Base-by-base conservation (phyloP, 768 basidiomycete genomes). In the Pisolithus sp. region DNA sequence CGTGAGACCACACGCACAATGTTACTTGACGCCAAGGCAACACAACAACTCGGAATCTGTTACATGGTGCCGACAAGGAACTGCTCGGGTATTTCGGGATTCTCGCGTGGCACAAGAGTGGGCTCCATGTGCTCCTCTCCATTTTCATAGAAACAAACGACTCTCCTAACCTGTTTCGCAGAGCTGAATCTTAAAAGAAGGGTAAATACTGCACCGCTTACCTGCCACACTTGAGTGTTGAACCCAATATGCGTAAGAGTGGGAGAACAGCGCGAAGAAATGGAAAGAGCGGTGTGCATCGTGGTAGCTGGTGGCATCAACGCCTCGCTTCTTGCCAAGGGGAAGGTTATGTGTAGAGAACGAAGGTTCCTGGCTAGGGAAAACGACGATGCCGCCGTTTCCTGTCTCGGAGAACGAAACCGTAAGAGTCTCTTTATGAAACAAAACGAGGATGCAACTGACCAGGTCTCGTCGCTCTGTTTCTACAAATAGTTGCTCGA, bases 161-260 rank as follows among this genome's bases (percentile, higher is more conserved):
- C 58, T 37, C 77, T 70, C 49, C 71, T 68, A 34, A 86, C 74
- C 84, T 86, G 53, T 0, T 50, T 49, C 34, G 17, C 38, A 49
- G 18, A 8, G 50, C 21, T 8, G 38, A 50, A 43, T 40, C 21
- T 37, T 20, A 26, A 37, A 17, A 39, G 23, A 23, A 7, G 30
- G 15, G 10, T 47, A 36, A 39, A 13, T 15, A 20, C 18, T 37
- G 18, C 4, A 18, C 36, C 18, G 21, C 46, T 62, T 52, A 86
- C 88, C 75, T 85, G 78, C 82, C 84, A 88, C 1, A 86, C 86
- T 36, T 71, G 72, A 0, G 82, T 79, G 60, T 82, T 83, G 57
- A 80, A 82, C 4, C 89, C 88, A 55, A 90, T 77, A 52, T 83
- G 80, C 20, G 64, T 63, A 38, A 89, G 67, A 4, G 73, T 76